These are phyloP conservation scores for Botrytis tulipae DNA, from an alignment of 2,329 filamentous ascomycete species.

Conservation along the genomic window DNA sequence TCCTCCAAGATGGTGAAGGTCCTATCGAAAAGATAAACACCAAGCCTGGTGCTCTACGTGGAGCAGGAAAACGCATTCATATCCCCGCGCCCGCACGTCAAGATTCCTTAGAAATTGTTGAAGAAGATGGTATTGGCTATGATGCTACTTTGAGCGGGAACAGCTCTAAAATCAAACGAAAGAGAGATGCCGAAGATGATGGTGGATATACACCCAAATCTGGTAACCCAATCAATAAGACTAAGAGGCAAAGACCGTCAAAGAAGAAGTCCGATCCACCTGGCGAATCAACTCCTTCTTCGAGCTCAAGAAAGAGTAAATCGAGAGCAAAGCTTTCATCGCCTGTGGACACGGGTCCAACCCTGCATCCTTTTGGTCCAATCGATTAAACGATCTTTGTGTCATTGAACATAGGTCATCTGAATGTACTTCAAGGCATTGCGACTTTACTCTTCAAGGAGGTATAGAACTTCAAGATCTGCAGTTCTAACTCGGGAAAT, in stretches of 20 bases:
- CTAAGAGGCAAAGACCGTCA: constrained; percentile 33
- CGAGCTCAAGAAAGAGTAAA: constrained; percentile 19
- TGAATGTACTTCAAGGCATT: background rate
- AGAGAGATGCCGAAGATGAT: constrained; percentile 51
- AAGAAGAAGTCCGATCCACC: constrained; percentile 30
- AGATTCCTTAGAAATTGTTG: constrained; percentile 39
- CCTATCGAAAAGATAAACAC: constrained; percentile 45
- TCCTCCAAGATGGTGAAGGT: constrained; percentile 59
- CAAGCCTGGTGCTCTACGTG: constrained; percentile 39
- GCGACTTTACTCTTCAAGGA: background rate
- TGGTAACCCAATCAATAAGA: constrained; percentile 40
- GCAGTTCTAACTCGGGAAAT: background rate
- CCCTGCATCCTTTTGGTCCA: constrained; percentile 18
- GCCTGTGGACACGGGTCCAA: background rate
- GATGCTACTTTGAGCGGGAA: constrained; percentile 33
- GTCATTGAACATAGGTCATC: background rate
- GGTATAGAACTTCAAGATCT: background rate
- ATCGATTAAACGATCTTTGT: background rate
- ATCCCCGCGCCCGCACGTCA: constrained; percentile 37
- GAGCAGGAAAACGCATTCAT: constrained; percentile 39
- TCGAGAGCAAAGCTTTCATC: constrained; percentile 16
- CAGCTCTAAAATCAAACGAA: constrained; percentile 42
- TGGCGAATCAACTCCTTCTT: constrained; percentile 7
- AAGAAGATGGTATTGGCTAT: constrained; percentile 40
- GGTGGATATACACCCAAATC: constrained; percentile 58